These are phyloP conservation scores for Angomonas ambiguus DNA, from an alignment of 208 protist species.

Conservation along the genomic window DNA sequence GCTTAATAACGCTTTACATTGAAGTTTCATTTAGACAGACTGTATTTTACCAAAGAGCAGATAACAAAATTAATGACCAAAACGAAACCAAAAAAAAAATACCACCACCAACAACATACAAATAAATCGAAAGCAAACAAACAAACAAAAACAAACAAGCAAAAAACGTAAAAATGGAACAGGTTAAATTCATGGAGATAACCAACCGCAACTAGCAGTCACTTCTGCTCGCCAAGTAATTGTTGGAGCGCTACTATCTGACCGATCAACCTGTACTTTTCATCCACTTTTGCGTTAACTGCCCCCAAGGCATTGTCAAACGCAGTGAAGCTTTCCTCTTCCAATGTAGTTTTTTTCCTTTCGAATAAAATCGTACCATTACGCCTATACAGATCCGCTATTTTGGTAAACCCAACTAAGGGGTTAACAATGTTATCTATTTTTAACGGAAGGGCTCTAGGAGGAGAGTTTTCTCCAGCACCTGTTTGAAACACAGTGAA, in stretches of 20 bases:
- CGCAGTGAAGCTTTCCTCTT: constrained; percentile 1
- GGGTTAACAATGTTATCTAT: constrained; percentile 63
- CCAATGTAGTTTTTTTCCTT: constrained; percentile 5
- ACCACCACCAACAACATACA: too few species aligned
- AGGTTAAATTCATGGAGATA: background rate
- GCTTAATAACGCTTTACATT: too few species aligned
- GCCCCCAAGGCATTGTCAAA: background rate
- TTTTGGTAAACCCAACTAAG: constrained; percentile 41
- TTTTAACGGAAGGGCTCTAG: constrained; percentile 23
- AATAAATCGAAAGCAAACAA: background rate
- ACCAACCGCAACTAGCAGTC: background rate
- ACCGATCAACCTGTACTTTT: background rate
- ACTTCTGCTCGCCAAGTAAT: background rate
- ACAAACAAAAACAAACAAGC: background rate
- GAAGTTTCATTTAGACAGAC: too few species aligned
- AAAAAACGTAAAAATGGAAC: background rate
- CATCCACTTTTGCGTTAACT: background rate
- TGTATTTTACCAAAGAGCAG: too few species aligned
- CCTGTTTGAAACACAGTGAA: constrained; percentile 31
- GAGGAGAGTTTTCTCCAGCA: background rate
- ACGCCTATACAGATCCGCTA: constrained; percentile 27
- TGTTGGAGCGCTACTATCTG: background rate
- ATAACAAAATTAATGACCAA: too few species aligned
- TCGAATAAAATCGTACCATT: constrained; percentile 17
- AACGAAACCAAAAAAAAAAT: too few species aligned